Conservation (phyloP, 257 asterid species). For the Oldenlandia corymbosa region DNA sequence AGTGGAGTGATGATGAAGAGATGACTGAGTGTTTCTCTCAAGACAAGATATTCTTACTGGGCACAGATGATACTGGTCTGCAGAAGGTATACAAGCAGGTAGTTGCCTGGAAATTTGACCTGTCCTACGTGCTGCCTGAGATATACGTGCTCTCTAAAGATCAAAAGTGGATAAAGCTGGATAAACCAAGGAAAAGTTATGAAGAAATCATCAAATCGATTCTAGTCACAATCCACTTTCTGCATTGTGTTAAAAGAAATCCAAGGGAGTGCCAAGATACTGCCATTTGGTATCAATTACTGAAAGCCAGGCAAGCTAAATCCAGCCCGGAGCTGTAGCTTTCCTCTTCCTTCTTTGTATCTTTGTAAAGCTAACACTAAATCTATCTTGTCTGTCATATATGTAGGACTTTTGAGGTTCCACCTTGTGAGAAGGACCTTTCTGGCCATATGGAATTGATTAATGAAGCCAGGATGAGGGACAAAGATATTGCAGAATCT, state of each 20-base stretch:
- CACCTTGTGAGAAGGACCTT: conserved; percentile 57
- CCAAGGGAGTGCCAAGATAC: conserved; percentile 30
- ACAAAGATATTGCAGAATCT: conserved; percentile 44
- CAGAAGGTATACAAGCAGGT: conserved; percentile 37
- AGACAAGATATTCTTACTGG: conserved; percentile 35
- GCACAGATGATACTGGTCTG: conserved; percentile 37
- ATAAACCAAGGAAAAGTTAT: conserved; percentile 43
- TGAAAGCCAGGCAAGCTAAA: conserved; percentile 30
- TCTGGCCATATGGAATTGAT: conserved; percentile 45
- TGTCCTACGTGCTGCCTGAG: conserved; percentile 43
- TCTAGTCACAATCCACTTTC: conserved; percentile 42
- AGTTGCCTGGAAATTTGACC: conserved; percentile 58
- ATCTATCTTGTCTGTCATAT: conserved; percentile 20
- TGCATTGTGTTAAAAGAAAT: conserved; percentile 47
- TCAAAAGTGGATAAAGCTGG: conserved; percentile 53
- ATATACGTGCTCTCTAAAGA: conserved; percentile 40
- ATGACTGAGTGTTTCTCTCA: conserved; percentile 13
- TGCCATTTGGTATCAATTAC: conserved; percentile 44
- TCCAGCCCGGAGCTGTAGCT: too few species aligned
- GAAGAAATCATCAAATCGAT: conserved; percentile 32
- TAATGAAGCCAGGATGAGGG: conserved; percentile 43
- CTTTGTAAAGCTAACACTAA: conserved; percentile 11
- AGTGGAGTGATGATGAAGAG: conserved; percentile 32
- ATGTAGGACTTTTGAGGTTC: conserved; percentile 47
- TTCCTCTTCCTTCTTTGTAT: neutral